phyloP scores from a whole-genome alignment of 1,284 basidiomycete species.

The Wallemia hederae region DNA sequence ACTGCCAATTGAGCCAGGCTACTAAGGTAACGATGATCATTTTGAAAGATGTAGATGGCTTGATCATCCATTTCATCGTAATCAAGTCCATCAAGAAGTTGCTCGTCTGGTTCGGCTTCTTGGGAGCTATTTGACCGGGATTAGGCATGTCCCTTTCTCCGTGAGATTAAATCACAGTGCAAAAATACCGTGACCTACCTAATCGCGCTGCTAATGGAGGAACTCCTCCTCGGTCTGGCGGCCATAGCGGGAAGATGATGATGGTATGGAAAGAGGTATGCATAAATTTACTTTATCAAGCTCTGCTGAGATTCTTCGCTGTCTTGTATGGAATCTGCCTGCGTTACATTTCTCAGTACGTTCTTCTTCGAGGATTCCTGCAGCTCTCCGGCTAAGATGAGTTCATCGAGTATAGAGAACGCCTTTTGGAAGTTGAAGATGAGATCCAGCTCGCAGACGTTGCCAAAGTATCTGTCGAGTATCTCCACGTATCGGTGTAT shows the following conservation, averaged over 20 bases:
- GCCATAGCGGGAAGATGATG: too few relatives aligned
- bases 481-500: conserved; percentile 98
- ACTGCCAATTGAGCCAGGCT: conserved; percentile 42
- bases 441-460: conserved; percentile 84
- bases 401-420: conserved; percentile 83
- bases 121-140: too few relatives aligned
- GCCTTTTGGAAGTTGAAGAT: conserved; percentile 99
- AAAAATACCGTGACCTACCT: too few relatives aligned
- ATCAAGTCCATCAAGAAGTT: conserved; percentile 23
- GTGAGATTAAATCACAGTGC: too few relatives aligned
- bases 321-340: conserved; percentile 22
- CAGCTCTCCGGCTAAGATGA: conserved; percentile 90
- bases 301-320: conserved; percentile 15
- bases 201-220: too few relatives aligned
- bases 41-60: conserved; percentile 46
- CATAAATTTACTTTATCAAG: conserved; percentile 5
- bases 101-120: conserved; percentile 12
- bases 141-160: too few relatives aligned
- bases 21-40: conserved; percentile 41
- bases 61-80: conserved; percentile 37
- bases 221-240: too few relatives aligned
- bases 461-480: conserved; percentile 96
- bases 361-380: conserved; percentile 98
- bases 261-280: too few relatives aligned
- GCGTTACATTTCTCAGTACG: conserved; percentile 46